Percentiles rank a stretch among this genome's conserved stretches.
These are phyloP conservation scores for Phytophthora litchii DNA, from an alignment of 352 stramenopile genomes.

Conservation along the genomic window DNA sequence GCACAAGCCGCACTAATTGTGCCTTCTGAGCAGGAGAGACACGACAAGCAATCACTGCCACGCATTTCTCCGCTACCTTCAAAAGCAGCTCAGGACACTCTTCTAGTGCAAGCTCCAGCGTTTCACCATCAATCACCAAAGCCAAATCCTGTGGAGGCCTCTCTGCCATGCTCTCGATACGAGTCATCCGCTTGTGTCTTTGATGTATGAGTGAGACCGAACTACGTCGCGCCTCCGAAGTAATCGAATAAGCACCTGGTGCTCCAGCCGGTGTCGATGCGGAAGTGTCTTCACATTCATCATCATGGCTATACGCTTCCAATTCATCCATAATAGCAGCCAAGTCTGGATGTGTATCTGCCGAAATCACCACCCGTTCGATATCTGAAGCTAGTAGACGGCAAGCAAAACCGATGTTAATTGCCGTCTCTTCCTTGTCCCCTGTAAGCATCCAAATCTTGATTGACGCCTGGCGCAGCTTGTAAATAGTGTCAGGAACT, in stretches of 20 bases:
- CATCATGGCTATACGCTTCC: slow-evolving; percentile 47
- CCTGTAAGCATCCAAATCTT: slow-evolving; percentile 96
- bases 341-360: slow-evolving; percentile 76
- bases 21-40: slow-evolving; percentile 95
- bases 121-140: slow-evolving; percentile 85
- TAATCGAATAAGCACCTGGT: not conserved
- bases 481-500: slow-evolving; percentile 92
- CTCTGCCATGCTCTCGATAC: slow-evolving; percentile 70
- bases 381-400: slow-evolving; percentile 93
- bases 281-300: slow-evolving; percentile 33
- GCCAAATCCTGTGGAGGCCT: slow-evolving; percentile 54
- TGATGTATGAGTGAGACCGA: slow-evolving; percentile 18
- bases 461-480: slow-evolving; percentile 91
- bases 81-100: slow-evolving; percentile 76
- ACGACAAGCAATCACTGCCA: slow-evolving; percentile 92
- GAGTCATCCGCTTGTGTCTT: slow-evolving; percentile 46
- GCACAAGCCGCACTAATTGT: slow-evolving; percentile 92
- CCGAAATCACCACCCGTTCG: slow-evolving; percentile 85
- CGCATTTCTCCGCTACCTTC: slow-evolving; percentile 82
- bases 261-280: slow-evolving; percentile 20
- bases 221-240: slow-evolving; percentile 20
- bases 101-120: slow-evolving; percentile 75
- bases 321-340: slow-evolving; percentile 66
- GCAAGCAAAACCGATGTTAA: slow-evolving; percentile 96
- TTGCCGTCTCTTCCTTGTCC: slow-evolving; percentile 95